phyloP scores from a whole-genome alignment of 257 asterid species.

The Handroanthus guayacan region DNA sequence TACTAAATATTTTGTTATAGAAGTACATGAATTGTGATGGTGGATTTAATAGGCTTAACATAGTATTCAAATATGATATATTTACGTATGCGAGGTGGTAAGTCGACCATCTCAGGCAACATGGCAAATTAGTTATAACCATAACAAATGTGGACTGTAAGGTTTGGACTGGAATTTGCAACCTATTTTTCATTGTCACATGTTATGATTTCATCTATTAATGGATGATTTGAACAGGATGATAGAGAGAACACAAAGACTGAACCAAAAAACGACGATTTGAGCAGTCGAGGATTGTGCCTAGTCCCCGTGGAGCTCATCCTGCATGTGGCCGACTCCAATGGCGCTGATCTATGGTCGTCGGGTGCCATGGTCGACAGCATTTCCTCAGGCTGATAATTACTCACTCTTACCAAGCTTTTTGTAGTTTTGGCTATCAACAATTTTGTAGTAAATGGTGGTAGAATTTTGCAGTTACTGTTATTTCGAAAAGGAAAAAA shows the following conservation, averaged over 20 bases:
- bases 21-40: too few relatives aligned
- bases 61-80: too few relatives aligned
- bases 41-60: too few relatives aligned
- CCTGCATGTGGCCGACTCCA: constrained; percentile 61
- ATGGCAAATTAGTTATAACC: too few relatives aligned
- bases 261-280: constrained; percentile 40
- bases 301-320: constrained; percentile 75
- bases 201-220: too few relatives aligned
- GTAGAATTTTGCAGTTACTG: constrained; percentile 18
- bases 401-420: neutral
- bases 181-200: too few relatives aligned
- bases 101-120: too few relatives aligned
- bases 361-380: constrained; percentile 56
- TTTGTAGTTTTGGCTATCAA: neutral
- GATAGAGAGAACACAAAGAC: constrained; percentile 28
- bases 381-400: constrained; percentile 41
- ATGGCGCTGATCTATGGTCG: constrained; percentile 93
- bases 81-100: too few relatives aligned
- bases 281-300: constrained; percentile 82
- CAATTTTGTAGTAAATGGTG: constrained; percentile 35
- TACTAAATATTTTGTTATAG: too few relatives aligned
- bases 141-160: too few relatives aligned
- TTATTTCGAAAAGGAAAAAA: neutral
- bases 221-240: constrained; percentile 33
- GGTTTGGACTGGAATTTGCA: too few relatives aligned